phyloP scores from a whole-genome alignment of 202 grass and related monocot genomes.

The Carex arenaria region DNA sequence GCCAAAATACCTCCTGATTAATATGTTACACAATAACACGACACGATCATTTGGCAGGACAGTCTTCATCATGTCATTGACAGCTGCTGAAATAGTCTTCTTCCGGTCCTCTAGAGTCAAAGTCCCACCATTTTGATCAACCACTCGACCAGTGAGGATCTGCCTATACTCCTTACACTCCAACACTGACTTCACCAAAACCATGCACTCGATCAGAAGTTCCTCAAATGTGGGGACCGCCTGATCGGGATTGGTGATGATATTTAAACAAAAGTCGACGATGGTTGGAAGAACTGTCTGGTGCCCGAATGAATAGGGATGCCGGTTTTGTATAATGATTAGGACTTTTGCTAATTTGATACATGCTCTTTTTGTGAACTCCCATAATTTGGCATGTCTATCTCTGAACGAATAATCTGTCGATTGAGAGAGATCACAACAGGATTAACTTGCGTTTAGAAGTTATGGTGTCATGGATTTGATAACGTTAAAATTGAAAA shows the following conservation, averaged over 20 bases:
- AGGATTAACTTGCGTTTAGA: conserved; percentile 7
- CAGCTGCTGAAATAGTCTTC: conserved; percentile 67
- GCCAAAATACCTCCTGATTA: conserved; percentile 79
- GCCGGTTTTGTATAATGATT: conserved; percentile 61
- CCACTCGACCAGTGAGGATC: conserved; percentile 63
- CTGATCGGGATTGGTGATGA: conserved; percentile 82
- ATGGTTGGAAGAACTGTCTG: conserved; percentile 57
- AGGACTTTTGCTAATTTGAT: conserved; percentile 94
- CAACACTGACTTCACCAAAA: conserved; percentile 72
- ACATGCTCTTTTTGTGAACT: conserved; percentile 80
- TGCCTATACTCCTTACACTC: conserved; percentile 96
- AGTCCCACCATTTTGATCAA: conserved; percentile 46
- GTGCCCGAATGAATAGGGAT: conserved; percentile 92
- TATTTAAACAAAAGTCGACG: conserved; percentile 82
- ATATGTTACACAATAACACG: conserved; percentile 80
- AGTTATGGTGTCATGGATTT: conserved; percentile 6
- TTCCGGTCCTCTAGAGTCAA: conserved; percentile 81
- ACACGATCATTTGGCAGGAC: conserved; percentile 73
- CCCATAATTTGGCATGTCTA: conserved; percentile 68
- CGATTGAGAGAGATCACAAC: neutral
- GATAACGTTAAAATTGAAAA: neutral
- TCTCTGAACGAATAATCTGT: conserved; percentile 74
- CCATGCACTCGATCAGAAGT: conserved; percentile 93
- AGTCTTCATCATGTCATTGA: conserved; percentile 65
- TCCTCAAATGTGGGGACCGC: conserved; percentile 63